phyloP scores from a whole-genome alignment of 176 grass and related monocot species.

The Poa annua region DNA sequence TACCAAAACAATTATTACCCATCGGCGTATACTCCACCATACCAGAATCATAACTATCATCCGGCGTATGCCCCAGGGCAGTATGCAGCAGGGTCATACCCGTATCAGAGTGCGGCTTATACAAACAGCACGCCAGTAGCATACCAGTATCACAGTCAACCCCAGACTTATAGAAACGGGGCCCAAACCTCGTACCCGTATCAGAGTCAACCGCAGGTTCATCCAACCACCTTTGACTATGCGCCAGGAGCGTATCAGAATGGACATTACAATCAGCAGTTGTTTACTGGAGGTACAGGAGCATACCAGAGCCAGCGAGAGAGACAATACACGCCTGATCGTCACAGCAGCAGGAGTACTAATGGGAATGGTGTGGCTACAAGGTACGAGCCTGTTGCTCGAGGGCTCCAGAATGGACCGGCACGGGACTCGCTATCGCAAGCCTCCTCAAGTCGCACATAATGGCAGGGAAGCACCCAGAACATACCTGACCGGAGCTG shows the following conservation, averaged over 20 bases:
- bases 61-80: not conserved
- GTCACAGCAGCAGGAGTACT: not conserved
- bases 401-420: constrained; percentile 21
- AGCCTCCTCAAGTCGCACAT: constrained; percentile 9
- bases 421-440: constrained; percentile 3
- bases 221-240: not conserved
- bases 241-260: constrained; percentile 18
- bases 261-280: constrained; percentile 15
- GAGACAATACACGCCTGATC: not conserved
- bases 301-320: constrained; percentile 25
- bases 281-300: not conserved
- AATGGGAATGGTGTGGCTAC: not conserved
- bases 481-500: not conserved
- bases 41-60: not conserved
- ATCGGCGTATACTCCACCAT: not conserved
- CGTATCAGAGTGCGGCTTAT: constrained; percentile 3
- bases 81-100: constrained; percentile 12
- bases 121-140: not conserved
- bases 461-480: constrained; percentile 21
- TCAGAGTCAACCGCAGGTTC: not conserved
- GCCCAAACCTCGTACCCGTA: constrained; percentile 5
- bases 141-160: not conserved
- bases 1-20: not conserved
- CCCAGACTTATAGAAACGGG: not conserved
- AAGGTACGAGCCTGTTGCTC: constrained; percentile 37